Conservation (phyloP, 441 rosid species). For the Pelargonium citronellum region DNA sequence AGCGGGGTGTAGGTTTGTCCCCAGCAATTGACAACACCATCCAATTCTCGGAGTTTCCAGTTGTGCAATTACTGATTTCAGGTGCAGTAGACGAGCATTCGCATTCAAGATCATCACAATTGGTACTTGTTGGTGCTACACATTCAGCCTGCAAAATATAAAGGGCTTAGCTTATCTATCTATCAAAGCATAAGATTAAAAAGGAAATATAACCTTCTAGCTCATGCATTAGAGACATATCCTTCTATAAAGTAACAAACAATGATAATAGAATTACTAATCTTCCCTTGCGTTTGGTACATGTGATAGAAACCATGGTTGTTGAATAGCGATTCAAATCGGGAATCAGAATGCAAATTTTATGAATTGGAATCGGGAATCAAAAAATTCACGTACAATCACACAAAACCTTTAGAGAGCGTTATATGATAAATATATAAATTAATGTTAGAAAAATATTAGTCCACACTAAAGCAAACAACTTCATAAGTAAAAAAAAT, state of each 20-base stretch:
- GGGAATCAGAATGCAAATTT: too few species aligned
- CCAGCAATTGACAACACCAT: conserved; percentile 71
- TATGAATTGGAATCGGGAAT: too few species aligned
- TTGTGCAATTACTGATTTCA: conserved; percentile 32
- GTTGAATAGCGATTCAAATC: too few species aligned
- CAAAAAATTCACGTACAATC: too few species aligned
- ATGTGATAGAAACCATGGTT: too few species aligned
- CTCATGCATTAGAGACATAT: conserved; percentile 1
- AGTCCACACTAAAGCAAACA: too few species aligned
- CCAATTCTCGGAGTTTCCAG: conserved; percentile 73
- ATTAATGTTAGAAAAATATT: too few species aligned
- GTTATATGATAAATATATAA: too few species aligned
- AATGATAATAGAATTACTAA: not conserved
- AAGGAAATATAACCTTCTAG: not conserved
- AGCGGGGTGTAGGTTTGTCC: conserved; percentile 76
- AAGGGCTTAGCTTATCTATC: conserved; percentile 19
- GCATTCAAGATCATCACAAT: conserved; percentile 47
- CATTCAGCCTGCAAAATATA: conserved; percentile 43
- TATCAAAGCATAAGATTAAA: not conserved
- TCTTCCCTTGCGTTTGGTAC: not conserved
- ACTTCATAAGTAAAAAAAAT: too few species aligned
- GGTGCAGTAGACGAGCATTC: conserved; percentile 44
- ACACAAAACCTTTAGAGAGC: too few species aligned
- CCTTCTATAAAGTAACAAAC: not conserved
- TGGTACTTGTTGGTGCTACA: conserved; percentile 39